Conservation (phyloP, 495 filamentous ascomycete species). For the Aspergillus biplanus region DNA sequence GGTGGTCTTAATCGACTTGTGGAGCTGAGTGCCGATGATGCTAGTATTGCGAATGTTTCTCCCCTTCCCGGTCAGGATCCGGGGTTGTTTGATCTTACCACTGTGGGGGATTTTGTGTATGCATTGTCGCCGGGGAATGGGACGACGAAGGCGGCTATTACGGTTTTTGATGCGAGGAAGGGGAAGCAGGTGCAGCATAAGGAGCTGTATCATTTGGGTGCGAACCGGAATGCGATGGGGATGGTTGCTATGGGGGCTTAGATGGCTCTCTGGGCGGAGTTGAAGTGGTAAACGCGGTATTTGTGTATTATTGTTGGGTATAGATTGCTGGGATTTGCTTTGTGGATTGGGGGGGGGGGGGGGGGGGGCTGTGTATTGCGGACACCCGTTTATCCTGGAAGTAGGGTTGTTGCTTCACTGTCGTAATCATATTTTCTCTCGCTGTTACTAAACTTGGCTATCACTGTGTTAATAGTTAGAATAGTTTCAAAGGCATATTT, state of each 20-base stretch:
- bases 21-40: conserved; percentile 5
- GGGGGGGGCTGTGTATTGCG: too few relatives aligned
- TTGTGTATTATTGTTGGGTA: too few relatives aligned
- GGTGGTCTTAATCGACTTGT: conserved; percentile 3
- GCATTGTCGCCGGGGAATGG: conserved; percentile 6
- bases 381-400: too few relatives aligned
- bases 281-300: too few relatives aligned
- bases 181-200: conserved; percentile 3
- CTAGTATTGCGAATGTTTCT: background rate
- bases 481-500: too few relatives aligned
- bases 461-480: too few relatives aligned
- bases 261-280: too few relatives aligned
- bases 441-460: too few relatives aligned
- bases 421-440: too few relatives aligned
- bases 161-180: background rate
- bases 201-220: background rate
- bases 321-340: too few relatives aligned
- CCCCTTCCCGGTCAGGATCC: conserved; percentile 1
- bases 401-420: too few relatives aligned
- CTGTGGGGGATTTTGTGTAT: background rate
- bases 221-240: background rate
- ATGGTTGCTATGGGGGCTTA: background rate
- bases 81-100: background rate
- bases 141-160: conserved; percentile 4
- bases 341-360: too few relatives aligned